These are phyloP conservation scores for Aspergillus chevalieri DNA, from an alignment of 2,329 filamentous ascomycete species.

Conservation along the genomic window DNA sequence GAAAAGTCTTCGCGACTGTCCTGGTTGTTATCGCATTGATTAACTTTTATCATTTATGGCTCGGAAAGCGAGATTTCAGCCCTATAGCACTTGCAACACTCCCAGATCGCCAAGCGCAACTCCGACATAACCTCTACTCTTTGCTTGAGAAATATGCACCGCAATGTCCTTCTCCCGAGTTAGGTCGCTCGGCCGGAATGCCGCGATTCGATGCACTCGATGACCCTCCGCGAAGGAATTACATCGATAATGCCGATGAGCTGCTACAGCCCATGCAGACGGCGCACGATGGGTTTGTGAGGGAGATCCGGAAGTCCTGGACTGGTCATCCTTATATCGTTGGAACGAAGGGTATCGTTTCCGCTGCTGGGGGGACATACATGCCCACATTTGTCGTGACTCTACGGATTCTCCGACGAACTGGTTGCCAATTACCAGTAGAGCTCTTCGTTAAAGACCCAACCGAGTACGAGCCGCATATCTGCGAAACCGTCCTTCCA, in stretches of 20 bases:
- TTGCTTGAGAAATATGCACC: slow-evolving; percentile 14
- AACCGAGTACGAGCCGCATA: slow-evolving; percentile 27
- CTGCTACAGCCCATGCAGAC: slow-evolving; percentile 21
- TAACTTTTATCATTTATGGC: slow-evolving; percentile 4
- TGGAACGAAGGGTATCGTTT: slow-evolving; percentile 41
- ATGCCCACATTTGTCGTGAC: slow-evolving; percentile 43
- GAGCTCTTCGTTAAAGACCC: slow-evolving; percentile 30
- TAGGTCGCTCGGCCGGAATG: slow-evolving; percentile 5
- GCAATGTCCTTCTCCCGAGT: slow-evolving; percentile 9
- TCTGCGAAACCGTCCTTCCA: slow-evolving; percentile 32
- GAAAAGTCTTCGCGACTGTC: slow-evolving; percentile 1
- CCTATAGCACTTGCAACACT: neutral
- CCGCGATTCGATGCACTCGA: slow-evolving; percentile 12
- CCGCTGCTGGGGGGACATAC: slow-evolving; percentile 40
- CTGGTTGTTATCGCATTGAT: slow-evolving; percentile 3
- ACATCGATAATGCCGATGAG: slow-evolving; percentile 21
- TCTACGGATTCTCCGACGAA: slow-evolving; percentile 43
- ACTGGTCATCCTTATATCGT: slow-evolving; percentile 20
- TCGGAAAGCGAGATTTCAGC: neutral
- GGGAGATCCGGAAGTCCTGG: slow-evolving; percentile 13
- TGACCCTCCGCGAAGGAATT: slow-evolving; percentile 15
- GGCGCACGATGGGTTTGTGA: slow-evolving; percentile 33
- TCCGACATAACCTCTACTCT: slow-evolving; percentile 14
- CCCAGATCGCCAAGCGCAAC: slow-evolving; percentile 6
- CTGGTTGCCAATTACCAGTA: slow-evolving; percentile 43